Evolutionary conservation across 1,139 yeast species (phyloP).

Genomic region (Kazachstania sp.): DNA sequence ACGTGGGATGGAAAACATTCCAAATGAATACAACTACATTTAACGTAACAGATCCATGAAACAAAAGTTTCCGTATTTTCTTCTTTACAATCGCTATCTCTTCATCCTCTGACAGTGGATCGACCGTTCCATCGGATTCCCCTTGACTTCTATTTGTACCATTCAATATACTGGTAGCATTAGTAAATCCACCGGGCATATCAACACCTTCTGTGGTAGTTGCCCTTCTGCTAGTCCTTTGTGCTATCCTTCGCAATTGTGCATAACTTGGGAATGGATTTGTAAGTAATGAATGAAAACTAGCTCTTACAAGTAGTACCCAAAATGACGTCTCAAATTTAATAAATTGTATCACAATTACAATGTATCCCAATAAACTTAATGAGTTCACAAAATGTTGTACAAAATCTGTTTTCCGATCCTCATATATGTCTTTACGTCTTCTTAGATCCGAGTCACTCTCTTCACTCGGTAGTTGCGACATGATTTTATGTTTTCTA

Average conservation of each 20-base stretch:
- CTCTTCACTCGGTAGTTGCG: neutral
- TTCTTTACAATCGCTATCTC: constrained; percentile 21
- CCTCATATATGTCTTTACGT: constrained; percentile 14
- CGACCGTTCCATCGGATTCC: neutral
- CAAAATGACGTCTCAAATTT: constrained; percentile 24
- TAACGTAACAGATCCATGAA: constrained; percentile 23
- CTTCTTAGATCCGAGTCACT: neutral
- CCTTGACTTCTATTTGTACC: neutral
- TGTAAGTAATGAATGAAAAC: constrained; percentile 28
- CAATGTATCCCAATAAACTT: constrained; percentile 19
- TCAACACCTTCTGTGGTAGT: constrained; percentile 2
- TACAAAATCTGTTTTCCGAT: constrained; percentile 23
- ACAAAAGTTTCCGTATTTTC: constrained; percentile 20
- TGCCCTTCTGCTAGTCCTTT: constrained; percentile 8
- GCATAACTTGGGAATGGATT: constrained; percentile 31
- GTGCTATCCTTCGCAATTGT: constrained; percentile 16
- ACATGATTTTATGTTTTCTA: neutral
- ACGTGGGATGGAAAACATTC: constrained; percentile 22
- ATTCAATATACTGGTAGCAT: constrained; percentile 17
- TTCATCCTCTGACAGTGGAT: constrained; percentile 8
- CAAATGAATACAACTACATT: constrained; percentile 23
- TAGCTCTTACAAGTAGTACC: constrained; percentile 20
- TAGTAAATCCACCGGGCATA: constrained; percentile 1
- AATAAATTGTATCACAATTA: constrained; percentile 23
- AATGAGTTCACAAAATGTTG: constrained; percentile 17